Evolutionary conservation across 805 yeast species (phyloP).

Genomic region (Yarrowia sp.): DNA sequence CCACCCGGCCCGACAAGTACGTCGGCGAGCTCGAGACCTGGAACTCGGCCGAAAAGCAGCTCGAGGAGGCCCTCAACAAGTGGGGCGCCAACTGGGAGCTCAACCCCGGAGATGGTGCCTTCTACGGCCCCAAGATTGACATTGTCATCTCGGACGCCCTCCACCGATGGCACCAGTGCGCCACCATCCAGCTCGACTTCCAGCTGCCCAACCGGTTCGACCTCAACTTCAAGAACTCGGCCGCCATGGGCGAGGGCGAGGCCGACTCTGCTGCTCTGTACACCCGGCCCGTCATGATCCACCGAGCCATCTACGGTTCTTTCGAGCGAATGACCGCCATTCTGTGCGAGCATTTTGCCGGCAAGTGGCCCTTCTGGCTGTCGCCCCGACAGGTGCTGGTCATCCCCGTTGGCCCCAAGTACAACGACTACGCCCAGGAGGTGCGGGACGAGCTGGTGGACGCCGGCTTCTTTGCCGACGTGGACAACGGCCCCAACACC

Average conservation of each 20-base stretch:
- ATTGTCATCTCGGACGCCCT: constrained; percentile 93
- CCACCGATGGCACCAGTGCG: constrained; percentile 98
- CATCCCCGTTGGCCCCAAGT: constrained; percentile 96
- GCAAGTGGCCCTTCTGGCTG: constrained; percentile 99
- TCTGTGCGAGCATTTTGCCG: constrained; percentile 96
- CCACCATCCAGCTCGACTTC: constrained; percentile 98
- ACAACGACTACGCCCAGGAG: constrained; percentile 85
- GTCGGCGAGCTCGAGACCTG: constrained; percentile 95
- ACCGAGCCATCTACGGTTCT: constrained; percentile 97
- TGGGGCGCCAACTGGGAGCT: constrained; percentile 94
- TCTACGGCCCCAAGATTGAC: constrained; percentile 97
- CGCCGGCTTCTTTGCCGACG: constrained; percentile 89
- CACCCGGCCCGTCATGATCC: constrained; percentile 97
- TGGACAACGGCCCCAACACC: constrained; percentile 92
- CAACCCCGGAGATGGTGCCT: constrained; percentile 96
- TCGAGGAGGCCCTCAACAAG: constrained; percentile 79
- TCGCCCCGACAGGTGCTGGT: constrained; percentile 98
- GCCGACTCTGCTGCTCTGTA: constrained; percentile 52
- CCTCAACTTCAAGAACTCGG: constrained; percentile 72
- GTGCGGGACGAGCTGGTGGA: constrained; percentile 68
- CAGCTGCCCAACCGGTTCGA: constrained; percentile 95
- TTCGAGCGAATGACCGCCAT: constrained; percentile 99
- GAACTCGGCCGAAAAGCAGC: constrained; percentile 87
- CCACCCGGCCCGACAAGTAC: constrained; percentile 96
- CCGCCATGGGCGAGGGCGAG: constrained; percentile 42